These are phyloP conservation scores for Podila clonocystis DNA, from an alignment of 192 early-diverging fungal species.

Conservation along the genomic window DNA sequence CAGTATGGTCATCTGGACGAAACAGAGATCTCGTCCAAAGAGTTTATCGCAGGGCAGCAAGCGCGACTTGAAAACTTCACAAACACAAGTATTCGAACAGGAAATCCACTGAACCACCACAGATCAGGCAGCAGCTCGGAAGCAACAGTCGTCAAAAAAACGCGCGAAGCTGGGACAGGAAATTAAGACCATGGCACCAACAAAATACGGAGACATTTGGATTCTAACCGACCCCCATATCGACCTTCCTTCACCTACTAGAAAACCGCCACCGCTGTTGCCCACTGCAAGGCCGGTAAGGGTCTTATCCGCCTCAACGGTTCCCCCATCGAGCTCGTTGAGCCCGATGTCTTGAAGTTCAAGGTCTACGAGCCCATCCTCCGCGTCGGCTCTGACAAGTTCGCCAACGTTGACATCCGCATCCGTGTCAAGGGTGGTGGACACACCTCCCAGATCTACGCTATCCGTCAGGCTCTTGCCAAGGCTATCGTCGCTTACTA, in stretches of 20 bases:
- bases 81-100: too few species aligned
- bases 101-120: too few species aligned
- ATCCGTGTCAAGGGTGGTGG: conserved; percentile 98
- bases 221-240: too few species aligned
- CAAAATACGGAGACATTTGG: too few species aligned
- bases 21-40: too few species aligned
- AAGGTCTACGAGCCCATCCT: conserved; percentile 99
- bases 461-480: conserved; percentile 99
- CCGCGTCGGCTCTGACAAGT: conserved; percentile 95
- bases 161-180: too few species aligned
- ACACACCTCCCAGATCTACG: conserved; percentile 97
- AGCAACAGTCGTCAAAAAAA: too few species aligned
- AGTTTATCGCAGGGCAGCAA: too few species aligned
- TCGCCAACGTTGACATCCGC: conserved; percentile 96
- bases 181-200: too few species aligned
- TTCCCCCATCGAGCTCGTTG: conserved; percentile 92
- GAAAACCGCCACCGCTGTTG: conserved; percentile 99
- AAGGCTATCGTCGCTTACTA: conserved; percentile 99
- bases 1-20: too few species aligned
- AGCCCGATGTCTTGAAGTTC: conserved; percentile 96
- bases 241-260: conserved; percentile 30
- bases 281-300: conserved; percentile 97
- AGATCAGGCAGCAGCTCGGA: too few species aligned
- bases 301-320: conserved; percentile 99
- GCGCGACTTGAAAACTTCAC: too few species aligned